phyloP scores from a whole-genome alignment of 2,329 filamentous ascomycete genomes.

The Epichloe uncinata region DNA sequence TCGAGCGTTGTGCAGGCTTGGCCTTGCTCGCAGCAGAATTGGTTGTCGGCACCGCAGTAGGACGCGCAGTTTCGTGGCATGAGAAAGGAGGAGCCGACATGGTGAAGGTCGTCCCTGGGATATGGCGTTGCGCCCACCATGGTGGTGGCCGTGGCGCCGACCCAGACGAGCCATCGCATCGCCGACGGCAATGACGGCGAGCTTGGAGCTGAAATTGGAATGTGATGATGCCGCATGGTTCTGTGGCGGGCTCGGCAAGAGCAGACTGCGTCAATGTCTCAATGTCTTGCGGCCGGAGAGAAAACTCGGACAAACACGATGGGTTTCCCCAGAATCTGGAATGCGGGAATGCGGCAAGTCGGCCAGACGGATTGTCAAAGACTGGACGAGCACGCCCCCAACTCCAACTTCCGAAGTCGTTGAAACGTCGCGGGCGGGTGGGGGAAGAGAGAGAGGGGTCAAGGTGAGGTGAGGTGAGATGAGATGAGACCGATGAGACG shows the following conservation, averaged over 20 bases:
- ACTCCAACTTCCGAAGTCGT: background rate
- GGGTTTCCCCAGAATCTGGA: too few species aligned
- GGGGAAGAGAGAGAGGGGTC: too few species aligned
- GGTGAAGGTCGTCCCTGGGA: constrained; percentile 35
- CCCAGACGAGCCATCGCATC: constrained; percentile 19
- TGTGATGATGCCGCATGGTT: constrained; percentile 1
- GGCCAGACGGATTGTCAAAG: background rate
- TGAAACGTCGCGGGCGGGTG: background rate
- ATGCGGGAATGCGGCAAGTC: background rate
- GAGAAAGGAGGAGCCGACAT: constrained; percentile 36
- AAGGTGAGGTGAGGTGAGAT: background rate
- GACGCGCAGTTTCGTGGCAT: constrained; percentile 34
- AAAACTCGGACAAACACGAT: too few species aligned
- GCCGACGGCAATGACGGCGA: constrained; percentile 5
- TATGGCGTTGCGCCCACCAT: constrained; percentile 30
- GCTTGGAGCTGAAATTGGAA: background rate
- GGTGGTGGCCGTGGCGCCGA: constrained; percentile 18
- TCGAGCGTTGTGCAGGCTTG: constrained; percentile 38
- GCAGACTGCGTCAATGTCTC: background rate
- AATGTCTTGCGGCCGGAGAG: background rate
- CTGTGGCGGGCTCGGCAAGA: background rate
- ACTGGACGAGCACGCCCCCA: background rate
- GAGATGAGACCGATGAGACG: background rate
- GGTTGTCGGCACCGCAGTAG: constrained; percentile 41
- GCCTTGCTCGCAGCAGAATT: constrained; percentile 39